These are phyloP conservation scores for Litsea cubeba DNA, from an alignment of 164 flowering plant species.

Conservation along the genomic window DNA sequence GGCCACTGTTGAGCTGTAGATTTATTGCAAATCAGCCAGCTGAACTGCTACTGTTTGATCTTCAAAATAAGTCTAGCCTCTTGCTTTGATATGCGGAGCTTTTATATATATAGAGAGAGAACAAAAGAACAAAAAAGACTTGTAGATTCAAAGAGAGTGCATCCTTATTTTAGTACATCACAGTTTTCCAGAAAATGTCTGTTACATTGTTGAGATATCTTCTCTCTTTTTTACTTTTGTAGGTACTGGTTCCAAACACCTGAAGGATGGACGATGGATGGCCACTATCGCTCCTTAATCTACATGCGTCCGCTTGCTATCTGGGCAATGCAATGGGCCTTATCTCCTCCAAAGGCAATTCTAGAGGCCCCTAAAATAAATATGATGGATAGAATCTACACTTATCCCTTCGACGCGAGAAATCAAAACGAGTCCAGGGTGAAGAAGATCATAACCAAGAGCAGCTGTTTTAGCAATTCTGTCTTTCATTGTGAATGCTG, in stretches of 20 bases:
- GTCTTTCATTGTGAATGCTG: conserved; percentile 61
- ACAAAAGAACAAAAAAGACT: too few relatives aligned
- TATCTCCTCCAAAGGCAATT: conserved; percentile 62
- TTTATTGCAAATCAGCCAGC: too few relatives aligned
- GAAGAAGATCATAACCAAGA: conserved; percentile 39
- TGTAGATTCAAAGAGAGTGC: too few relatives aligned
- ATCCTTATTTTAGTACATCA: too few relatives aligned
- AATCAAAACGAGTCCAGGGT: conserved; percentile 32
- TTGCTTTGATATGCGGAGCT: too few relatives aligned
- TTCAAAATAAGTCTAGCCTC: too few relatives aligned
- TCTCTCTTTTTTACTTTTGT: not conserved
- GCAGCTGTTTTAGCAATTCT: conserved; percentile 45
- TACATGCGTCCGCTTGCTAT: conserved; percentile 92
- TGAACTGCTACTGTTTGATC: too few relatives aligned
- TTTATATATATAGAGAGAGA: too few relatives aligned
- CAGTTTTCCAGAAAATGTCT: too few relatives aligned
- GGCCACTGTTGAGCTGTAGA: too few relatives aligned
- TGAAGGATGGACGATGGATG: conserved; percentile 84
- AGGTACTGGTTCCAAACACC: conserved; percentile 96
- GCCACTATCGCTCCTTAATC: conserved; percentile 76
- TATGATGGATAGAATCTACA: conserved; percentile 60
- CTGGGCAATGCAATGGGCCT: conserved; percentile 93
- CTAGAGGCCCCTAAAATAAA: conserved; percentile 68
- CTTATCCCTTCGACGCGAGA: conserved; percentile 23
- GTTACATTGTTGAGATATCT: not conserved